Conservation (phyloP, 2,329 filamentous ascomycete genomes). For the Monilinia fructigena region DNA sequence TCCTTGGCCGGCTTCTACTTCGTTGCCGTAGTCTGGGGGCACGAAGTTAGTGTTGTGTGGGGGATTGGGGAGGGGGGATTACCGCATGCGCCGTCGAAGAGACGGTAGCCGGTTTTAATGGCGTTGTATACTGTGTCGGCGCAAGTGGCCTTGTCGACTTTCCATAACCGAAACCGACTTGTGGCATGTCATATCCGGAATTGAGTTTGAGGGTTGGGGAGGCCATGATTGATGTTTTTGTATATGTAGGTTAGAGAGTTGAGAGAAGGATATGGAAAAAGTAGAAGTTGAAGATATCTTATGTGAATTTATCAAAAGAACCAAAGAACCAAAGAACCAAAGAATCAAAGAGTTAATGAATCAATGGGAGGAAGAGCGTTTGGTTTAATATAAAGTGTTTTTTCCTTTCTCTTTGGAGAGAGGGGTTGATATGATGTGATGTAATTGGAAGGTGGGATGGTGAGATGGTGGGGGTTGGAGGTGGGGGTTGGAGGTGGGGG, state of each 20-base stretch:
- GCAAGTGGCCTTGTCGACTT: constrained; percentile 62
- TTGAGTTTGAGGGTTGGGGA: constrained; percentile 47
- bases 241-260: not conserved
- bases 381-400: not conserved
- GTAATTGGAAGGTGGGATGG: not conserved
- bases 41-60: constrained; percentile 3
- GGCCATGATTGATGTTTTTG: constrained; percentile 34
- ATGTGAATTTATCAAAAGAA: no score
- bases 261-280: not conserved
- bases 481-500: not conserved
- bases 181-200: constrained; percentile 53
- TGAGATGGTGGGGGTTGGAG: not conserved
- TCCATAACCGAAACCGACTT: constrained; percentile 69
- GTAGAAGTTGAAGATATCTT: not conserved
- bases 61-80: constrained; percentile 22
- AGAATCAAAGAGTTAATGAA: no score
- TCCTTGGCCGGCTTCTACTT: constrained; percentile 74
- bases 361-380: not conserved
- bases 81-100: constrained; percentile 61
- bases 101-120: constrained; percentile 59
- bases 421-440: not conserved
- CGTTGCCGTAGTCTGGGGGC: constrained; percentile 73
- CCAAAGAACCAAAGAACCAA: not conserved
- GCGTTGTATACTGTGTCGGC: constrained; percentile 68
- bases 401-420: not conserved